These are phyloP conservation scores for Candida ascalaphidarum DNA, from an alignment of 805 yeast genomes.

Conservation along the genomic window DNA sequence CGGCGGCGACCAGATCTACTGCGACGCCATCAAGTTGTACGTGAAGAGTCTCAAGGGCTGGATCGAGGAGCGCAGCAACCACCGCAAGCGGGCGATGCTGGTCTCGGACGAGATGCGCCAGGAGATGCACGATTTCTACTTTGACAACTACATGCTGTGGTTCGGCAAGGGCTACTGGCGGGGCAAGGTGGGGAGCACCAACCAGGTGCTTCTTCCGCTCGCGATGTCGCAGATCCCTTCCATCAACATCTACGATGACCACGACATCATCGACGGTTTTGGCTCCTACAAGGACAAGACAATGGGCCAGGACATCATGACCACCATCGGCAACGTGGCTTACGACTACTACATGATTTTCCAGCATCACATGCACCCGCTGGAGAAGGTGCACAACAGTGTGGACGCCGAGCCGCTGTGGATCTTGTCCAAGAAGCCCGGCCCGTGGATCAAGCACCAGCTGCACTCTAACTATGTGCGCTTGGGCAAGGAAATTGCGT, in stretches of 20 bases:
- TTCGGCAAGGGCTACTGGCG: constrained; percentile 85
- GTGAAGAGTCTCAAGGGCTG: constrained; percentile 52
- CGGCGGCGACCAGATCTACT: constrained; percentile 94
- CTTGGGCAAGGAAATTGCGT: constrained; percentile 64
- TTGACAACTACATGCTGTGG: constrained; percentile 75
- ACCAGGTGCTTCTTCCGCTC: constrained; percentile 59
- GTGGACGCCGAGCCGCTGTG: constrained; percentile 38
- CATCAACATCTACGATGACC: constrained; percentile 86
- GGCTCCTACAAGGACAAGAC: constrained; percentile 79
- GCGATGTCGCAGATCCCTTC: constrained; percentile 81
- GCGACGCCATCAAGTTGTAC: constrained; percentile 66
- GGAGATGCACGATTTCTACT: constrained; percentile 59
- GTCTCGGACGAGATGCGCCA: constrained; percentile 39
- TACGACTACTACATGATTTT: constrained; percentile 83
- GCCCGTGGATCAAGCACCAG: constrained; percentile 61
- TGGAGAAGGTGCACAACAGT: constrained; percentile 25
- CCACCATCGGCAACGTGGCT: constrained; percentile 69
- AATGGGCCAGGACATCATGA: constrained; percentile 63
- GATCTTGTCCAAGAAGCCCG: constrained; percentile 50
- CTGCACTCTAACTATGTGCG: constrained; percentile 66
- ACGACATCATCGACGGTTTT: constrained; percentile 93
- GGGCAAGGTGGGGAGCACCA: constrained; percentile 58
- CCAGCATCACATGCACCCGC: constrained; percentile 70
- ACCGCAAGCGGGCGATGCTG: constrained; percentile 28
- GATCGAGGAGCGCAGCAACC: constrained; percentile 46